These are phyloP conservation scores for Pleurotus salmoneostramineus DNA, from an alignment of 768 basidiomycete genomes.

Conservation along the genomic window DNA sequence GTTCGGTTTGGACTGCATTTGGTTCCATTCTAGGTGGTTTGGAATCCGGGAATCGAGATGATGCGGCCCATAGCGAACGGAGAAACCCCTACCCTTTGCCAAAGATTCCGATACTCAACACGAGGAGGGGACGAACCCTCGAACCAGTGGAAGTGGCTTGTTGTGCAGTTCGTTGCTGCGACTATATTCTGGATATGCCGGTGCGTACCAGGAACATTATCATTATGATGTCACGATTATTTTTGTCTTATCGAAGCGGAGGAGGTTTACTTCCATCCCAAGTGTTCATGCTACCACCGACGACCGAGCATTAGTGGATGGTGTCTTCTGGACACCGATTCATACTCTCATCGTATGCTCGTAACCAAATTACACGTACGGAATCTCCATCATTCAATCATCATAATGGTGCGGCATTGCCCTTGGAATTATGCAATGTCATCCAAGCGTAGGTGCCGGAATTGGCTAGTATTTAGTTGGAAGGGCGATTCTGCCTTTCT, in stretches of 20 bases:
- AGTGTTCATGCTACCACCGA: conserved; percentile 26
- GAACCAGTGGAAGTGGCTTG: conserved; percentile 33
- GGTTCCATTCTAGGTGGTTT: conserved; percentile 49
- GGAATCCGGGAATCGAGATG: conserved; percentile 52
- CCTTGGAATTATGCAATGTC: conserved; percentile 41
- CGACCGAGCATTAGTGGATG: conserved; percentile 30
- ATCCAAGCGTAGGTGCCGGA: too few relatives aligned
- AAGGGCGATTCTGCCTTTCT: too few relatives aligned
- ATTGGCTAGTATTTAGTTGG: too few relatives aligned
- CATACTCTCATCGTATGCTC: conserved; percentile 40
- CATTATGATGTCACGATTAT: too few relatives aligned
- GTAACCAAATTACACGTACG: too few relatives aligned
- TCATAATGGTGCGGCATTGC: conserved; percentile 52
- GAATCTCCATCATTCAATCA: too few relatives aligned
- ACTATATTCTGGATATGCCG: conserved; percentile 61
- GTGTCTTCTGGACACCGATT: conserved; percentile 63
- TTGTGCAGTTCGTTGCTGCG: conserved; percentile 52
- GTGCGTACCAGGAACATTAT: too few relatives aligned
- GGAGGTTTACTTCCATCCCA: conserved; percentile 34
- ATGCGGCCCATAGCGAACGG: conserved; percentile 17
- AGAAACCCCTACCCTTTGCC: not conserved
- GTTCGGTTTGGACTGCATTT: conserved; percentile 58
- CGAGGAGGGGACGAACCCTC: too few relatives aligned
- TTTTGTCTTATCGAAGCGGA: too few relatives aligned
- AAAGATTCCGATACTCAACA: too few relatives aligned